phyloP scores from a whole-genome alignment of 306 rosid genomes.

The Pyrus betulifolia region DNA sequence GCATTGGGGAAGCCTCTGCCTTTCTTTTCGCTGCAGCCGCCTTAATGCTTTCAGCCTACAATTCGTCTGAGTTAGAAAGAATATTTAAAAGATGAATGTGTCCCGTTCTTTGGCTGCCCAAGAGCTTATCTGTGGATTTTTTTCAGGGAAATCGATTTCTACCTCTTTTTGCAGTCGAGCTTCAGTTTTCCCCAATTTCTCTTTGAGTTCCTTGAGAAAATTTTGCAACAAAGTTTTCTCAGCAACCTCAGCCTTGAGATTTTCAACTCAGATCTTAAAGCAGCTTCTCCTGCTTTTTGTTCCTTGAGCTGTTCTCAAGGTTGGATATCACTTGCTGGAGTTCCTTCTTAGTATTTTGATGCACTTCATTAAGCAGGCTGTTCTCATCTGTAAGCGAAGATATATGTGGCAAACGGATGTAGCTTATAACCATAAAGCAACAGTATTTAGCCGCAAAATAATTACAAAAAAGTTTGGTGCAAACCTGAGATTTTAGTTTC shows the following conservation, averaged over 20 bases:
- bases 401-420: slow-evolving; percentile 41
- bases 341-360: slow-evolving; percentile 62
- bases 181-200: slow-evolving; percentile 48
- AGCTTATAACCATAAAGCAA: background rate
- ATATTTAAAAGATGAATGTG: background rate
- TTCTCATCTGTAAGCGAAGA: slow-evolving; percentile 72
- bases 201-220: slow-evolving; percentile 58
- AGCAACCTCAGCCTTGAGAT: slow-evolving; percentile 49
- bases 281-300: slow-evolving; percentile 40
- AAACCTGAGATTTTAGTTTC: slow-evolving; percentile 76
- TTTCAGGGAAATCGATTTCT: slow-evolving; percentile 7
- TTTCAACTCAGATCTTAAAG: slow-evolving; percentile 56
- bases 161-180: slow-evolving; percentile 67
- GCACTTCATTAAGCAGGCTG: slow-evolving; percentile 59
- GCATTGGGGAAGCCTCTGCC: slow-evolving; percentile 43
- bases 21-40: slow-evolving; percentile 52
- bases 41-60: slow-evolving; percentile 55
- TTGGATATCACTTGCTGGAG: slow-evolving; percentile 48
- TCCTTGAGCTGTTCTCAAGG: slow-evolving; percentile 65
- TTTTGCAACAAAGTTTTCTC: slow-evolving; percentile 54
- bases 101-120: background rate
- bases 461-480: background rate
- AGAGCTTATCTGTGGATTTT: background rate
- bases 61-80: slow-evolving; percentile 13
- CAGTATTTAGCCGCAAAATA: background rate